Evolutionary conservation across 805 yeast species (phyloP), one percentile per base, ranked within the genome.

Genomic region (Saturnispora galanensis): DNA sequence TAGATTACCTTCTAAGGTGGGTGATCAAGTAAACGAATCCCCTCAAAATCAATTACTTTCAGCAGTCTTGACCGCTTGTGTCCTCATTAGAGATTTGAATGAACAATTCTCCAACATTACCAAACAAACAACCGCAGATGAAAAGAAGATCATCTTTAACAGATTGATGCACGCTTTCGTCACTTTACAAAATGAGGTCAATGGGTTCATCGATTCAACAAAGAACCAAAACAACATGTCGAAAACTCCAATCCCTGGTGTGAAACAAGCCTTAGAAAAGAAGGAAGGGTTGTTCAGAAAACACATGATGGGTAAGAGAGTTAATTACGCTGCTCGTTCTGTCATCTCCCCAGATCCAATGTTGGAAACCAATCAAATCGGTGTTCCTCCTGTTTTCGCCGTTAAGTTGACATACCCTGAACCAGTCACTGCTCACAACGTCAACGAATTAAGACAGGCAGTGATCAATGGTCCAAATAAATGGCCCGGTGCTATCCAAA

Each of bases 241-340:
- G 10, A 77, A 80, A 50, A 66, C 76, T 41, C 89, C 96, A 21
- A 75, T 77, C 34, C 99, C 99, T 2, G 99, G 99, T 70, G 79
- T 93, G 57, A 93, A 93, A 63, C 98, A 93, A 71, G 95, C 96
- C 10, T 72, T 93, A 59, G 99, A 93, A 66, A 90, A 93, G 79
- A 93, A 93, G 64, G 99, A 93, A 67, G 99, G 99, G 62, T 72
- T 90, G 52, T 93, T 93, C 73, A 79, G 99, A 71, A 93, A 90
- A 63, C 96, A 93, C 61, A 93, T 93, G 98, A 93, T 93, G 99
- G 99, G 99, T 63, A 93, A 93, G 73, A 88, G 99, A 72, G 99
- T 93, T 48, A 94, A 93, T 64, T 90, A 86, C 59, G 96, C 97
- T 44, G 98, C 98, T 42, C 87, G 99, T 68, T 90, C 98, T 9